Evolutionary conservation across 1,284 basidiomycete species (phyloP).

Genomic region (Thecaphora frezii): DNA sequence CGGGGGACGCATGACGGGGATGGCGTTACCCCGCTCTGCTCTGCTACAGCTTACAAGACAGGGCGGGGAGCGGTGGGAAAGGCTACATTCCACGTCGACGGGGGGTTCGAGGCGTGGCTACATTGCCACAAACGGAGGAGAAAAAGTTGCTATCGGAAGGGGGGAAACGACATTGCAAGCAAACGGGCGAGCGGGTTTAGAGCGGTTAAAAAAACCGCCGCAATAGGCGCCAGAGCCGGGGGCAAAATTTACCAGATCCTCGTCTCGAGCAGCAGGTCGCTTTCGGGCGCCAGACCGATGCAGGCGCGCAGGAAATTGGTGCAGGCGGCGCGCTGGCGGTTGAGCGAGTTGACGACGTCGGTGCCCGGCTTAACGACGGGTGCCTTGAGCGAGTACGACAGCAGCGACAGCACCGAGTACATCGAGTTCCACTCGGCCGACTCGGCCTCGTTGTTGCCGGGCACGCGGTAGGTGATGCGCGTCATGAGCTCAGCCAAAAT

Average conservation of each 20-base stretch:
- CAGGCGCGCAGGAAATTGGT: slow-evolving; percentile 79
- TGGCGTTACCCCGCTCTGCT: too few relatives aligned
- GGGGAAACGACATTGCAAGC: too few relatives aligned
- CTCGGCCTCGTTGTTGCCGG: slow-evolving; percentile 42
- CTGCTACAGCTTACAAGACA: too few relatives aligned
- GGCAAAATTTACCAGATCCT: slow-evolving; percentile 40
- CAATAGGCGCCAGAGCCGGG: too few relatives aligned
- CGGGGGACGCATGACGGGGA: too few relatives aligned
- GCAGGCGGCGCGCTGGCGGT: slow-evolving; percentile 89
- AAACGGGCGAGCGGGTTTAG: too few relatives aligned
- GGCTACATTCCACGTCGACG: too few relatives aligned
- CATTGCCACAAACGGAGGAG: too few relatives aligned
- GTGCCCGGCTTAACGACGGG: slow-evolving; percentile 93
- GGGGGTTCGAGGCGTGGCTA: too few relatives aligned
- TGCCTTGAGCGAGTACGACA: slow-evolving; percentile 72
- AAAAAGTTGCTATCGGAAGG: too few relatives aligned
- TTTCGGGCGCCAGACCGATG: slow-evolving; percentile 54
- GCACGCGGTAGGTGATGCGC: slow-evolving; percentile 73
- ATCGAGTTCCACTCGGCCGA: slow-evolving; percentile 47
- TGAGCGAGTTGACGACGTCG: slow-evolving; percentile 92
- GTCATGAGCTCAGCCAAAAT: slow-evolving; percentile 94
- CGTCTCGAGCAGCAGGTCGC: slow-evolving; percentile 54
- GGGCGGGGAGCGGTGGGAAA: too few relatives aligned
- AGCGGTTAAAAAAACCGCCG: not conserved
- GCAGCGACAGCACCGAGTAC: slow-evolving; percentile 56